Base-by-base conservation (phyloP, 2,329 filamentous ascomycete genomes). In the Salinomyces thailandicus region DNA sequence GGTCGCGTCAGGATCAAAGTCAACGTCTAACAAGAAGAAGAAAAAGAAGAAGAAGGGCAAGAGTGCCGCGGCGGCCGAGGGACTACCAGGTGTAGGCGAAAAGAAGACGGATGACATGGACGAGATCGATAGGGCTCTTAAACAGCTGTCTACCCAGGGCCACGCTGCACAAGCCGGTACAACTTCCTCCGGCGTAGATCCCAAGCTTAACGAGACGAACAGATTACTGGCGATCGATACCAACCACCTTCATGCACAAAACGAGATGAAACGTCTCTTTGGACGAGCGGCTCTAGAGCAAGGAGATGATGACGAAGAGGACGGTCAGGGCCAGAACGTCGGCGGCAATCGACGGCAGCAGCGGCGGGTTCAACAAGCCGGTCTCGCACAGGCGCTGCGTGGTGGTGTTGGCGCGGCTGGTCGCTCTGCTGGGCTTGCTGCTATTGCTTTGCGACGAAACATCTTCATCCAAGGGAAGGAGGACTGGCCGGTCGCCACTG, bases 391-490 rank as follows among this genome's bases (percentile, higher is more conserved):
- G 43, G 73, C 72, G 19, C 57, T 77, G 30, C 51, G 57, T 33
- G 48, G 53, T n/a, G 68, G 68, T 16, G 72, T 70, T 9, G 62
- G 66, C 41, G 69, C 71, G 42, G 70, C 71, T 4, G 72, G 72
- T 12, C 71, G 75, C 16, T 71, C 71, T 1, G 72, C 75, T 48
- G 78, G 74, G 48, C 68, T 91, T 35, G 75, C 78, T 1, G 79
- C 85, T 35, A 68, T 85, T 19, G 78, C 81, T 14, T 66, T 84
- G 18, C 74, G 83, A 30, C 74, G 81, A 22, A 95, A 94, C 53
- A 71, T 84, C 9, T 89, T 94, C 53, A 77, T 93, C 41, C 81
- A 86, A 48, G 85, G 84, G 32, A 87, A 85, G 52, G 85, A 91
- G 45, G 77, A 83, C 34, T 95, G 87, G 87, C 87, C 86, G 3